Conservation (phyloP, 2,329 filamentous ascomycete genomes). For the Aschersonia sp. region DNA sequence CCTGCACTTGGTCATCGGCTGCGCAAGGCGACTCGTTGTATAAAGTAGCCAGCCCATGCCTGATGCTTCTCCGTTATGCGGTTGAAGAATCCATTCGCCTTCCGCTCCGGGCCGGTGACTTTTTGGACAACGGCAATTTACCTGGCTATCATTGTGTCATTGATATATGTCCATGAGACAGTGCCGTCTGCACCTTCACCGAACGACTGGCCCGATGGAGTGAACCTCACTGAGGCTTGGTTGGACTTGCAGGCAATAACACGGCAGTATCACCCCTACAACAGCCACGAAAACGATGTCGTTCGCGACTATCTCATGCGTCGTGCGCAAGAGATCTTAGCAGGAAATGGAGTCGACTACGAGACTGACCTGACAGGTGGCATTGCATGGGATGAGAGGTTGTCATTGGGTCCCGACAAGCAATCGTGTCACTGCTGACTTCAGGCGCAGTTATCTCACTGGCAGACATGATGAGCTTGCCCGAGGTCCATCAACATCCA, state of each 20-base stretch:
- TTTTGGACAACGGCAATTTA: conserved; percentile 67
- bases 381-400: conserved; percentile 9
- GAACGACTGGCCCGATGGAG: conserved; percentile 34
- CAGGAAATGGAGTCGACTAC: conserved; percentile 40
- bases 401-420: not conserved
- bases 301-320: conserved; percentile 63
- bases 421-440: not conserved
- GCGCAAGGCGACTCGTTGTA: too few relatives aligned
- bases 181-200: conserved; percentile 52
- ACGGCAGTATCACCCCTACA: conserved; percentile 71
- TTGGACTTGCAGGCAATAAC: conserved; percentile 65
- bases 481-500: not conserved
- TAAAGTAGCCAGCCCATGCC: not conserved
- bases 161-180: conserved; percentile 61
- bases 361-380: conserved; percentile 22
- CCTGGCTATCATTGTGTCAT: conserved; percentile 57
- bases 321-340: conserved; percentile 56
- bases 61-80: conserved; percentile 10
- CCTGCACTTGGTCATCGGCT: too few relatives aligned
- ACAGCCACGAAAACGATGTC: conserved; percentile 68
- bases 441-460: conserved; percentile 1
- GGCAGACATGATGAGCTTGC: not conserved
- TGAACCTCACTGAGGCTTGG: conserved; percentile 82
- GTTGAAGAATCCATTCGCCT: conserved; percentile 49
- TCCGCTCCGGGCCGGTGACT: conserved; percentile 68